Percentiles rank a stretch among this genome's conserved stretches.
Evolutionary conservation across 2,329 filamentous ascomycete genomes (phyloP).

Genomic region (Colletotrichum siamense): DNA sequence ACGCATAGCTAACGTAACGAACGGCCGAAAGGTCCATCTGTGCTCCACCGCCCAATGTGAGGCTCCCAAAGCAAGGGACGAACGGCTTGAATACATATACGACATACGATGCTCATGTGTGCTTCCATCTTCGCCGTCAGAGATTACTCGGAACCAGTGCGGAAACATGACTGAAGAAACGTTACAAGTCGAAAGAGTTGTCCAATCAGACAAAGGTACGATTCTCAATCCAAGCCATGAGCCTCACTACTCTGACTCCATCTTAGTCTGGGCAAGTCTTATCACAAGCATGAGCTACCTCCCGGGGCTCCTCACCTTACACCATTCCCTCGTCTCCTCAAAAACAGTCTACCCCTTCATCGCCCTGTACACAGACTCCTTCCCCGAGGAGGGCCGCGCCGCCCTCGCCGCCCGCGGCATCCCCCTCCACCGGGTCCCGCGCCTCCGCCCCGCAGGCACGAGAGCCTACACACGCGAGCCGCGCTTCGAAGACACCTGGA

Average conservation of each 20-base stretch:
- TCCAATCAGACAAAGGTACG: neutral
- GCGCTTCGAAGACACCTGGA: neutral
- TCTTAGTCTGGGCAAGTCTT: neutral
- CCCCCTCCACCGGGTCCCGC: neutral
- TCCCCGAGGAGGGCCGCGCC: neutral
- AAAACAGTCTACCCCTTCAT: neutral
- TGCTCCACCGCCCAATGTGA: neutral
- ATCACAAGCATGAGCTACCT: neutral
- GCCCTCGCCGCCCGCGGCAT: neutral
- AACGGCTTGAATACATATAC: neutral
- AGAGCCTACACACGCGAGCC: neutral
- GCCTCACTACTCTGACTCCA: neutral
- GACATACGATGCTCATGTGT: neutral
- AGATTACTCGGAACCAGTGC: accelerated
- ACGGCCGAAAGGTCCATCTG: neutral
- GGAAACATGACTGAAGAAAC: neutral
- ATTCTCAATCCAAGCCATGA: accelerated
- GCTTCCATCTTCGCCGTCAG: accelerated
- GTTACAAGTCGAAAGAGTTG: neutral
- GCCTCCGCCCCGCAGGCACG: neutral
- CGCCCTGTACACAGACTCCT: neutral
- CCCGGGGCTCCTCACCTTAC: neutral
- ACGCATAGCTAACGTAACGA: neutral
- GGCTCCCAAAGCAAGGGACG: neutral
- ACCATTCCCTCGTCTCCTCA: neutral